phyloP scores from a whole-genome alignment of 345 rosid species.

The Bruguiera sexangula region DNA sequence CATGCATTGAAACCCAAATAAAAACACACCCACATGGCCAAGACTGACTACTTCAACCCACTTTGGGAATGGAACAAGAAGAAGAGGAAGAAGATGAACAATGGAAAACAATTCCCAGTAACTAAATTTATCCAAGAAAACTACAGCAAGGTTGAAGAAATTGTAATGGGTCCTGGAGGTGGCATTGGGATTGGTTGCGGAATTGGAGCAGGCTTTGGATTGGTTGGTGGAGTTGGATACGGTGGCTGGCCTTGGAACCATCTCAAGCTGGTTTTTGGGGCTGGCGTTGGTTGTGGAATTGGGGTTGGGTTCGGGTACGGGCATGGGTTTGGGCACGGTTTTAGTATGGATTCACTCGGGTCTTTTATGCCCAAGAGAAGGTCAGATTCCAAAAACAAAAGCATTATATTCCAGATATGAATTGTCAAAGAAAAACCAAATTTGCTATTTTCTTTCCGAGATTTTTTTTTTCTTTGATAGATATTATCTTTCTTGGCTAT shows the following conservation, averaged over 20 bases:
- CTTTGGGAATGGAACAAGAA: conserved; percentile 37
- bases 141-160: conserved; percentile 31
- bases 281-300: conserved; percentile 52
- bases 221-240: conserved; percentile 47
- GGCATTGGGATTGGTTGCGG: conserved; percentile 57
- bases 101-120: conserved; percentile 29
- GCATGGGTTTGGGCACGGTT: conserved; percentile 52
- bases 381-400: conserved; percentile 12
- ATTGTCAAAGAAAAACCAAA: too few relatives aligned
- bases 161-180: conserved; percentile 43
- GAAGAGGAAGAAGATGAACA: conserved; percentile 15
- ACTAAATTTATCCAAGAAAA: conserved; percentile 34
- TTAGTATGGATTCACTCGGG: conserved; percentile 29
- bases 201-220: conserved; percentile 47
- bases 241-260: conserved; percentile 45
- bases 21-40: neutral
- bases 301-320: conserved; percentile 58
- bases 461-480: neutral
- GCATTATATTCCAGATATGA: conserved; percentile 9
- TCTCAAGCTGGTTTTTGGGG: conserved; percentile 37
- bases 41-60: conserved; percentile 6
- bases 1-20: conserved; percentile 31
- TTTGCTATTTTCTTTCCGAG: neutral
- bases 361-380: neutral
- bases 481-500: too few relatives aligned